Evolutionary conservation across 1,139 yeast species (phyloP), one percentile per base, ranked within the genome.

Genomic region (Yamadazyma sp.): DNA sequence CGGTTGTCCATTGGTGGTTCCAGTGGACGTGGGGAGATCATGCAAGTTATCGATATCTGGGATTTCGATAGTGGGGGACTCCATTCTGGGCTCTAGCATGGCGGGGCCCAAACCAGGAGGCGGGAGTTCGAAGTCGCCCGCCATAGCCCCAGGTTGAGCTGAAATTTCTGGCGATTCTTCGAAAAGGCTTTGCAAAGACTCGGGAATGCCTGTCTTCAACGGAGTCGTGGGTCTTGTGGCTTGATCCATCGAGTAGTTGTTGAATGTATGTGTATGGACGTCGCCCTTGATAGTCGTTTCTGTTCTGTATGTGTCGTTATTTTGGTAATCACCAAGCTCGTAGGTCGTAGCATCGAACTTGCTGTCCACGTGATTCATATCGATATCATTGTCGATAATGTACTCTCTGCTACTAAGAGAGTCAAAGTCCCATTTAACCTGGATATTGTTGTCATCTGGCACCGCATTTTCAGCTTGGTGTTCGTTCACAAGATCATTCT

Each of bases 381-480:
- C 74, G 37, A 79, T 76, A 39, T 80, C 84, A 56, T 80, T 81
- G 41, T 84, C 88, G 38, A 81, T 63, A 40, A 85, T 82, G 54
- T 83, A 84, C 49, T 84, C 91, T 29, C 79, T 74, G 36, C 87
- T 77, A 53, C 84, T 81, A 42, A 85, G 62, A 1, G 92, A 83
- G 58, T 86, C 94, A 53, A 87, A 87, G 61, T 86, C 95, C 95
- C 95, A 87, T 59, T 83, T 83, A n/a, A 83, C 81, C 47, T 79
- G 87, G n/a, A 77, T 64, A 33, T 67, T 69, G 29, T 60, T 64
- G 26, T 62, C 68, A 12, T 43, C 51, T 15, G 16, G 17, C 4
- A n/a, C 17, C 22, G 61, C 63, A 14, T 38, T 27, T 24, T 48
- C 50, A 24, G 41, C 41, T 14, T 43, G 53, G 16, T 40, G 36